phyloP scores from a whole-genome alignment of 805 yeast species.

The Candida incommunis region DNA sequence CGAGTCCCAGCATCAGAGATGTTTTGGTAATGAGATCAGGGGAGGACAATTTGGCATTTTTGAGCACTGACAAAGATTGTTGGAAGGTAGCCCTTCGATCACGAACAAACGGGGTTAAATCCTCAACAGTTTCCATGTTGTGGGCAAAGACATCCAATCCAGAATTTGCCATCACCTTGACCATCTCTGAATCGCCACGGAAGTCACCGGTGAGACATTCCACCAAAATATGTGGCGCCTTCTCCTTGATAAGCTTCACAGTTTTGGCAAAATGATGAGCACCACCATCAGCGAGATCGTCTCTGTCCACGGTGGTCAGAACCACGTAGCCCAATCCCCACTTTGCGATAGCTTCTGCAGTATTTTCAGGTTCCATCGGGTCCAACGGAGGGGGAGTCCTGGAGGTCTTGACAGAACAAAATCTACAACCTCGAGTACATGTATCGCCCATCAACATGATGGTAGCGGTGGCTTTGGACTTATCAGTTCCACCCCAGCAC shows the following conservation, averaged over 20 bases:
- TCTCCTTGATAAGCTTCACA: constrained; percentile 65
- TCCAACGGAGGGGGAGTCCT: constrained; percentile 80
- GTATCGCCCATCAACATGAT: constrained; percentile 98
- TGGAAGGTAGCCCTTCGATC: constrained; percentile 94
- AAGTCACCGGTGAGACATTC: constrained; percentile 94
- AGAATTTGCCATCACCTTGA: constrained; percentile 61
- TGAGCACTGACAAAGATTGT: constrained; percentile 67
- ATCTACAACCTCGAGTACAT: constrained; percentile 98
- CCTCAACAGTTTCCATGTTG: constrained; percentile 93
- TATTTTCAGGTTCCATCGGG: constrained; percentile 93
- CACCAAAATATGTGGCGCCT: constrained; percentile 82
- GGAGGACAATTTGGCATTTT: constrained; percentile 64
- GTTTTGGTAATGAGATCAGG: constrained; percentile 80
- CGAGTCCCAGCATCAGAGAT: constrained; percentile 90
- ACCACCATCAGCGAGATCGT: constrained; percentile 88
- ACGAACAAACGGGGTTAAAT: constrained; percentile 82
- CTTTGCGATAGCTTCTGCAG: constrained; percentile 91
- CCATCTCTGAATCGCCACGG: constrained; percentile 77
- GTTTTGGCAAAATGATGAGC: constrained; percentile 83
- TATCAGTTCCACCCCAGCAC: constrained; percentile 94
- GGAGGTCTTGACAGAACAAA: constrained; percentile 91
- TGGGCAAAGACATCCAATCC: constrained; percentile 97
- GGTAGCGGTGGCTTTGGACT: constrained; percentile 90
- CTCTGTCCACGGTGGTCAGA: constrained; percentile 93
- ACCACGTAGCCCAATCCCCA: constrained; percentile 99